phyloP scores from a whole-genome alignment of 306 rosid genomes.

The Prunus kanzakura region DNA sequence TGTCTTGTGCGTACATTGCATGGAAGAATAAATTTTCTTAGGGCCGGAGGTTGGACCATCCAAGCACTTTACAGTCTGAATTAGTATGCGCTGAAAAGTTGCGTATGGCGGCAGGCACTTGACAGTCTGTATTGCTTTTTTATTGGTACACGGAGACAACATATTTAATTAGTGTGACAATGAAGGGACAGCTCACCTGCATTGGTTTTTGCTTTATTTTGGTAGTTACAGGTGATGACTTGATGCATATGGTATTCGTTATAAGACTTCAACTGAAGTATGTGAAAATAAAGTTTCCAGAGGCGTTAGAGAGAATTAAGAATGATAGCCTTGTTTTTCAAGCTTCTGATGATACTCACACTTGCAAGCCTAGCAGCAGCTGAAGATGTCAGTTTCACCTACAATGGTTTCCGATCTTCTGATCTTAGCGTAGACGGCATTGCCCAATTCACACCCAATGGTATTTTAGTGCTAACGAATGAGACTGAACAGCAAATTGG shows the following conservation, averaged over 20 bases:
- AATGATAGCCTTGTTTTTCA: neutral
- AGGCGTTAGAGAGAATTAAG: neutral
- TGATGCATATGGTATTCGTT: too few species aligned
- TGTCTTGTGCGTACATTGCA: neutral
- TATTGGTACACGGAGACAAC: neutral
- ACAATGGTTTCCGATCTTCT: neutral
- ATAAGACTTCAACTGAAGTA: too few species aligned
- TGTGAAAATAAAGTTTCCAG: neutral
- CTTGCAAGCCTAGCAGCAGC: neutral
- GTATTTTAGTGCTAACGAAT: slow-evolving; percentile 5
- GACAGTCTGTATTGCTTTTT: neutral
- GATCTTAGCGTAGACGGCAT: neutral
- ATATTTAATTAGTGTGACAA: neutral
- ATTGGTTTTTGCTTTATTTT: neutral
- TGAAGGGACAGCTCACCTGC: neutral
- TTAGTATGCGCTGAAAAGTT: neutral
- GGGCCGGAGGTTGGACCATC: neutral
- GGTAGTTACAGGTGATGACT: neutral
- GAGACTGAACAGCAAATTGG: neutral
- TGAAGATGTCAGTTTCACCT: neutral
- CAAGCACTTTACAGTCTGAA: neutral
- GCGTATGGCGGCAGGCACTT: neutral
- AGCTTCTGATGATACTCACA: neutral
- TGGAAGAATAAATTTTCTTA: neutral
- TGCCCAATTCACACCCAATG: neutral